A percentile compares a stretch with the other conserved stretches of the same genome.
phyloP scores from a whole-genome alignment of 352 stramenopile species.

The Phytophthora cryptogea region DNA sequence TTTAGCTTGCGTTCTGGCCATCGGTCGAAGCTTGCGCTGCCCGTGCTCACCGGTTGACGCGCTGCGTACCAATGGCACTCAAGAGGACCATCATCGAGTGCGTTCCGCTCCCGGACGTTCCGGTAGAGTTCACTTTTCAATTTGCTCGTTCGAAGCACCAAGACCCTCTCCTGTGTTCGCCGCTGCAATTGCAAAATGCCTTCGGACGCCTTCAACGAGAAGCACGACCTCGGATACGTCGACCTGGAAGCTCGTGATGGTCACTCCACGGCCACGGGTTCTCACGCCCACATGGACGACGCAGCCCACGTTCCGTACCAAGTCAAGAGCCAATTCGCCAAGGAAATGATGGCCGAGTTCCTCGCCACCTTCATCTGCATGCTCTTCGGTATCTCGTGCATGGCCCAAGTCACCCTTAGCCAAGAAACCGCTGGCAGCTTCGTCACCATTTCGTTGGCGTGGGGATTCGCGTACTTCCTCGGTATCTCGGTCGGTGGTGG shows the following conservation, averaged over 20 bases:
- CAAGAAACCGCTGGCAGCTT: slow-evolving; percentile 46
- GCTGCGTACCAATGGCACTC: slow-evolving; percentile 22
- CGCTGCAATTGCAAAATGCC: slow-evolving; percentile 16
- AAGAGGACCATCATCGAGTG: neutral
- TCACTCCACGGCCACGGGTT: slow-evolving; percentile 12
- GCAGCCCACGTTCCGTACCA: slow-evolving; percentile 9
- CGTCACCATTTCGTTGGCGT: slow-evolving; percentile 55
- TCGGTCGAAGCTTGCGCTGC: slow-evolving; percentile 1
- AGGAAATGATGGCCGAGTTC: slow-evolving; percentile 60
- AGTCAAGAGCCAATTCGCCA: slow-evolving; percentile 41
- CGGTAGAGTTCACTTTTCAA: slow-evolving; percentile 20
- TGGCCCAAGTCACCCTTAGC: slow-evolving; percentile 53
- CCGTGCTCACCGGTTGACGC: slow-evolving; percentile 6
- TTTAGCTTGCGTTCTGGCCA: slow-evolving; percentile 13
- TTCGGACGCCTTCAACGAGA: slow-evolving; percentile 15
- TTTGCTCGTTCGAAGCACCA: slow-evolving; percentile 12
- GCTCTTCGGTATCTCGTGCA: slow-evolving; percentile 51
- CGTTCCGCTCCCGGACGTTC: neutral
- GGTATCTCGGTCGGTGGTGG: slow-evolving; percentile 48
- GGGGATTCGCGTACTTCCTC: slow-evolving; percentile 62
- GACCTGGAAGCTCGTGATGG: slow-evolving; percentile 25
- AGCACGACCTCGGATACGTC: slow-evolving; percentile 24
- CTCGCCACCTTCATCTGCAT: slow-evolving; percentile 60
- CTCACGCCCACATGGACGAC: slow-evolving; percentile 11
- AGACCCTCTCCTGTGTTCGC: slow-evolving; percentile 1